A percentile compares a stretch with the other conserved stretches of the same genome.
These are phyloP conservation scores for Ogataea siamensis DNA, from an alignment of 805 yeast genomes.

Conservation along the genomic window DNA sequence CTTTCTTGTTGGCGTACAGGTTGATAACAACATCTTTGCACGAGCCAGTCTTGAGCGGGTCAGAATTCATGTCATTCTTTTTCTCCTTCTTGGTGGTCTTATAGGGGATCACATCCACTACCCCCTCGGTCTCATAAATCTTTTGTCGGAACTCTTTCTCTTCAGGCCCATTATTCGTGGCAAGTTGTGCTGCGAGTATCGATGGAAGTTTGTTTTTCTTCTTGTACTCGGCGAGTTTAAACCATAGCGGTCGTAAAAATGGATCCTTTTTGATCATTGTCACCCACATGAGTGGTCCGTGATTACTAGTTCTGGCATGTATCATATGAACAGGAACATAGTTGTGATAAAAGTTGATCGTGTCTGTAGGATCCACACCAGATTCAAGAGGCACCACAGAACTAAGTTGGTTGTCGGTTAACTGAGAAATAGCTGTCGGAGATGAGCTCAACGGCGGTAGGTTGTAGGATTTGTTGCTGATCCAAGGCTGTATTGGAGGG, in stretches of 20 bases:
- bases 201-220: slow-evolving; percentile 17
- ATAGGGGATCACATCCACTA: slow-evolving; percentile 37
- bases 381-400: slow-evolving; percentile 8
- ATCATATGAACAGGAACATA: slow-evolving; percentile 42
- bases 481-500: slow-evolving; percentile 26
- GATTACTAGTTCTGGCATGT: slow-evolving; percentile 41
- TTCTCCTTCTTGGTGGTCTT: slow-evolving; percentile 15
- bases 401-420: not conserved
- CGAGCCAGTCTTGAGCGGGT: not conserved
- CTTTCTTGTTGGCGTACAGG: slow-evolving; percentile 13
- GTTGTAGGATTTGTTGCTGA: slow-evolving; percentile 4
- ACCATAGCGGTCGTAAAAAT: slow-evolving; percentile 37
- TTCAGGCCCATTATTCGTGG: slow-evolving; percentile 4
- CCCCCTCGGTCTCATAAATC: slow-evolving; percentile 37
- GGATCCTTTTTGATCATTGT: slow-evolving; percentile 48
- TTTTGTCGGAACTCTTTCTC: slow-evolving; percentile 31
- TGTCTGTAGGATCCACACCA: slow-evolving; percentile 33
- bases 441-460: slow-evolving; percentile 6
- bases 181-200: slow-evolving; percentile 2
- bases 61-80: not conserved
- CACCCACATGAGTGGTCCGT: slow-evolving; percentile 54
- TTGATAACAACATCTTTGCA: slow-evolving; percentile 12
- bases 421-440: slow-evolving; percentile 1
- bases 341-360: slow-evolving; percentile 42
- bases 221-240: slow-evolving; percentile 23